Evolutionary conservation across 805 yeast species (phyloP).

Genomic region (Millerozyma acaciae): DNA sequence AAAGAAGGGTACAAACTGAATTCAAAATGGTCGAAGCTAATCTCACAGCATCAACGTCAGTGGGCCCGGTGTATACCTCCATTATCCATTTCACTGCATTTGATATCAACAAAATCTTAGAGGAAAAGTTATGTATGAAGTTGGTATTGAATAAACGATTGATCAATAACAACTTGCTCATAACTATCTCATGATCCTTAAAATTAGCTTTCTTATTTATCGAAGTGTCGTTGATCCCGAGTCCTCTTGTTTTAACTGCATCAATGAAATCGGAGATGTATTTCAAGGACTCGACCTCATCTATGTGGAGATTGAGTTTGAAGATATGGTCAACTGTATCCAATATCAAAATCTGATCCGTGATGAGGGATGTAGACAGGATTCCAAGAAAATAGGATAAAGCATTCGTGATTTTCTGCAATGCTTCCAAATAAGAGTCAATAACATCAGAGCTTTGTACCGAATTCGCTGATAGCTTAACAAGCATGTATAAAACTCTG

Average conservation of each 20-base stretch:
- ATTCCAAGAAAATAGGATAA: conserved; percentile 44
- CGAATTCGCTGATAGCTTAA: conserved; percentile 36
- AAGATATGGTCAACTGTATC: conserved; percentile 58
- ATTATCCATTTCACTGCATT: conserved; percentile 53
- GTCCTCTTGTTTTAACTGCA: conserved; percentile 54
- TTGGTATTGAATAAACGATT: conserved; percentile 49
- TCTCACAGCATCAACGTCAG: conserved; percentile 58
- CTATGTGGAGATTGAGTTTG: conserved; percentile 36
- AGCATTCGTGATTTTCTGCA: conserved; percentile 35
- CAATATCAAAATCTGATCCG: conserved; percentile 61
- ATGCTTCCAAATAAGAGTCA: conserved; percentile 26
- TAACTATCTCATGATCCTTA: conserved; percentile 52
- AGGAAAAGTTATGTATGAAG: conserved; percentile 22
- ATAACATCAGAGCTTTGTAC: conserved; percentile 13
- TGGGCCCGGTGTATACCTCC: conserved; percentile 50
- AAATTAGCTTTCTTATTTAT: conserved; percentile 17
- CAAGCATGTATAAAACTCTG: conserved; percentile 50
- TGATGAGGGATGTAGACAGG: conserved; percentile 43
- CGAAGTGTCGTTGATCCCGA: conserved; percentile 41
- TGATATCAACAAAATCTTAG: conserved; percentile 39
- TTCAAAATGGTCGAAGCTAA: conserved; percentile 58
- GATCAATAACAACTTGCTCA: conserved; percentile 57
- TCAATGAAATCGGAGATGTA: conserved; percentile 46
- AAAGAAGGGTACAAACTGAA: conserved; percentile 40
- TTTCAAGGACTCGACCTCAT: conserved; percentile 36